phyloP scores from a whole-genome alignment of 176 grass and related monocot genomes.

The Coix lacrymajobi region DNA sequence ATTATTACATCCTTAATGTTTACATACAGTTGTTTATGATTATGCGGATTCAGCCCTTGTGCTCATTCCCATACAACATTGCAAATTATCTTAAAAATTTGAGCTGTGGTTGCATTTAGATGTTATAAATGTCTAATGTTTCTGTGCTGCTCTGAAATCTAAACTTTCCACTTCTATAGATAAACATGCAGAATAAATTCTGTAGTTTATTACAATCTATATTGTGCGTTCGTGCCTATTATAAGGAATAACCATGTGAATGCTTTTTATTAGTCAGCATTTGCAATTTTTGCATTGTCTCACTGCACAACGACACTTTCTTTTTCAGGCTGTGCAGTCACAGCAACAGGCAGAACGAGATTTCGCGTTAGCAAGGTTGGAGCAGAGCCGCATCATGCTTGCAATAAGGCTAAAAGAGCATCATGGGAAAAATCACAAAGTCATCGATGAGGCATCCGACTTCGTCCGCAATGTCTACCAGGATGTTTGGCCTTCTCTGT shows the following conservation, averaged over 20 bases:
- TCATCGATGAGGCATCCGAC: slow-evolving; percentile 64
- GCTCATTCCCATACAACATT: neutral
- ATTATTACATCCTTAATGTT: neutral
- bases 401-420: slow-evolving; percentile 75
- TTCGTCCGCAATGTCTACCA: slow-evolving; percentile 60
- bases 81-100: neutral
- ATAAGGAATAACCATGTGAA: neutral
- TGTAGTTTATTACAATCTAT: neutral
- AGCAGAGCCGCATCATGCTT: slow-evolving; percentile 87
- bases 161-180: neutral
- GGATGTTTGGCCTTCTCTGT: slow-evolving; percentile 26
- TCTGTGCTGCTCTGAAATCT: neutral
- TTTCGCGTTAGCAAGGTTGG: slow-evolving; percentile 58
- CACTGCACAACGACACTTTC: neutral
- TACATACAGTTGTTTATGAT: neutral
- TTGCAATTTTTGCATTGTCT: neutral
- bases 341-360: slow-evolving; percentile 68
- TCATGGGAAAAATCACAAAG: slow-evolving; percentile 50
- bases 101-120: neutral
- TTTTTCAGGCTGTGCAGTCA: slow-evolving; percentile 70
- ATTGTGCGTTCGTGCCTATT: neutral
- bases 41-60: neutral
- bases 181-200: neutral
- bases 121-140: neutral
- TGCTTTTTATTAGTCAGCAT: neutral